These are phyloP conservation scores for Bullera alba DNA, from an alignment of 768 basidiomycete genomes.

Conservation along the genomic window DNA sequence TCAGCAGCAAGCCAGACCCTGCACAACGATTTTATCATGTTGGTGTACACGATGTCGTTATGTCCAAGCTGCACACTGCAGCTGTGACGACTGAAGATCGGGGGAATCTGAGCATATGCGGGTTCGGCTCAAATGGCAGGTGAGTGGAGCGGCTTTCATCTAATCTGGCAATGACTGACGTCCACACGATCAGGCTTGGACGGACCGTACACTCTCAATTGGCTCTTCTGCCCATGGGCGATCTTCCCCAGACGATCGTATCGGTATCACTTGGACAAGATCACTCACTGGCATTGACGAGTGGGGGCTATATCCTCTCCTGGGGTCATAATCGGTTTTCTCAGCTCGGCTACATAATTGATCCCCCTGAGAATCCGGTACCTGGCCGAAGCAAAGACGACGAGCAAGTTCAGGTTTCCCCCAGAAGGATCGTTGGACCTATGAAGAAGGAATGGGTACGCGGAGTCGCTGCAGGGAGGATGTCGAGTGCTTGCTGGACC, in stretches of 20 bases:
- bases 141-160: constrained; percentile 41
- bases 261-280: constrained; percentile 84
- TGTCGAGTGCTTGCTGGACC: constrained; percentile 85
- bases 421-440: constrained; percentile 65
- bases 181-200: constrained; percentile 62
- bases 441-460: constrained; percentile 69
- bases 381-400: constrained; percentile 49
- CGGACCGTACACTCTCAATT: constrained; percentile 72
- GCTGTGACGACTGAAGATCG: constrained; percentile 66
- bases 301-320: constrained; percentile 70
- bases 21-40: constrained; percentile 57
- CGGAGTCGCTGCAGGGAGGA: constrained; percentile 81
- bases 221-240: constrained; percentile 57
- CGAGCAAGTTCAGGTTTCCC: constrained; percentile 67
- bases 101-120: constrained; percentile 75
- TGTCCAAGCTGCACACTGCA: constrained; percentile 84
- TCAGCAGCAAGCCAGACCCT: constrained; percentile 37
- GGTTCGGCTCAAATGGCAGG: constrained; percentile 84
- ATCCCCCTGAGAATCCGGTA: constrained; percentile 46
- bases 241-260: constrained; percentile 55
- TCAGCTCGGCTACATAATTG: constrained; percentile 80
- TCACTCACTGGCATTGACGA: constrained; percentile 81
- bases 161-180: not conserved
- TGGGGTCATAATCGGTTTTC: constrained; percentile 88
- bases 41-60: constrained; percentile 60